These are phyloP conservation scores for Primulina eburnea DNA, from an alignment of 257 asterid genomes.

Conservation along the genomic window DNA sequence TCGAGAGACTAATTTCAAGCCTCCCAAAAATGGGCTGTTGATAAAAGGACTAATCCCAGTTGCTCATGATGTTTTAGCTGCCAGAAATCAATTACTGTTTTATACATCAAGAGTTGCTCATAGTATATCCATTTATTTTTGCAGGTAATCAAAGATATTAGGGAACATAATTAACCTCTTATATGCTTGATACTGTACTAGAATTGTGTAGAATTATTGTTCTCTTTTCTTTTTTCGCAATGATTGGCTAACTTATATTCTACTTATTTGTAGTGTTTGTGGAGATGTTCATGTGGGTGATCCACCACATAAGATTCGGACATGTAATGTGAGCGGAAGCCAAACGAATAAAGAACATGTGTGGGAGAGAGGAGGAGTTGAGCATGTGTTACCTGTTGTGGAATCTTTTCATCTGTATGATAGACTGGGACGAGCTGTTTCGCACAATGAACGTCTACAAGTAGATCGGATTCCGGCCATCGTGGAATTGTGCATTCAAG, in stretches of 20 bases:
- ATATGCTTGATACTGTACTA: neutral
- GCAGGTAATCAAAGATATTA: slow-evolving; percentile 43
- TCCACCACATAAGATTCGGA: slow-evolving; percentile 61
- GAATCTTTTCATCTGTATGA: slow-evolving; percentile 74
- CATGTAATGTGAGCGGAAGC: slow-evolving; percentile 56
- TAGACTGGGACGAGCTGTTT: slow-evolving; percentile 65
- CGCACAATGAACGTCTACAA: slow-evolving; percentile 62
- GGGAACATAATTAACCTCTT: neutral
- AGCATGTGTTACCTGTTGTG: slow-evolving; percentile 48
- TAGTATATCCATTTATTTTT: slow-evolving; percentile 36
- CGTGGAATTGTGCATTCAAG: slow-evolving; percentile 75
- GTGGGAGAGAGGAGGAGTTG: slow-evolving; percentile 59
- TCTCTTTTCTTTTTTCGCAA: slow-evolving; percentile 1
- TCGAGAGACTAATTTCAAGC: slow-evolving; percentile 39
- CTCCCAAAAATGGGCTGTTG: slow-evolving; percentile 73
- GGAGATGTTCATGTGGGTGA: slow-evolving; percentile 69
- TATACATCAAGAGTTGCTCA: slow-evolving; percentile 49
- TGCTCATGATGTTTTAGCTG: slow-evolving; percentile 56
- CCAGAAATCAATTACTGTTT: slow-evolving; percentile 38
- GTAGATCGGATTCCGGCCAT: slow-evolving; percentile 73
- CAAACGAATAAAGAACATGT: slow-evolving; percentile 47
- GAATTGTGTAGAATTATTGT: neutral
- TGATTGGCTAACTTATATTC: slow-evolving; percentile 3
- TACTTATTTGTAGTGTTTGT: slow-evolving; percentile 44
- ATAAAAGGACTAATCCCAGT: slow-evolving; percentile 61